These are phyloP conservation scores for Oligophagozyma castellii DNA, from an alignment of 1,139 yeast genomes.

Conservation along the genomic window DNA sequence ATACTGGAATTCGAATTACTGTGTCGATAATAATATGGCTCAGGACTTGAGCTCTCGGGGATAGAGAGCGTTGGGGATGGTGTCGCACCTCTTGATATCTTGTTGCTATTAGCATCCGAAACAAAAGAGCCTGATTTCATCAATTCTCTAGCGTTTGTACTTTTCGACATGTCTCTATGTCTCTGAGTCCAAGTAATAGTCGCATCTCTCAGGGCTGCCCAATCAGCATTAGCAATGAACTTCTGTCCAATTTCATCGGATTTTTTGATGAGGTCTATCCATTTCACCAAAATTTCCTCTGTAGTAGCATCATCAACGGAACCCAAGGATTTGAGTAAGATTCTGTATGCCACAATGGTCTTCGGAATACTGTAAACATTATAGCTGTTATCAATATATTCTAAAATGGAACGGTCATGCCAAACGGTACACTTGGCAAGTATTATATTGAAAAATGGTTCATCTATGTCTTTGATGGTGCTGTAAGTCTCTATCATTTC, in stretches of 20 bases:
- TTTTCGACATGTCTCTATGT: slow-evolving; percentile 7
- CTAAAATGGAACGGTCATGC: slow-evolving; percentile 52
- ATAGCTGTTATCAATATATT: slow-evolving; percentile 51
- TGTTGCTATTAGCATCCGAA: slow-evolving; percentile 5
- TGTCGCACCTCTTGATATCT: slow-evolving; percentile 6
- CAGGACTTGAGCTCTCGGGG: slow-evolving; percentile 3
- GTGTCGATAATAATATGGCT: background rate
- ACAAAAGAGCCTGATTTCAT: too few species aligned
- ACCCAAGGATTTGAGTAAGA: slow-evolving; percentile 64
- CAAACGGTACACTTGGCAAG: slow-evolving; percentile 56
- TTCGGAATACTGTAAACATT: slow-evolving; percentile 43
- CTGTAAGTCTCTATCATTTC: slow-evolving; percentile 45
- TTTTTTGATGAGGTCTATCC: slow-evolving; percentile 44
- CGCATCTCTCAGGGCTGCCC: slow-evolving; percentile 77
- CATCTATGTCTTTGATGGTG: slow-evolving; percentile 46
- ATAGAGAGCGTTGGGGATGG: slow-evolving; percentile 7
- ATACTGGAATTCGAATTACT: slow-evolving; percentile 1
- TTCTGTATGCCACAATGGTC: slow-evolving; percentile 64
- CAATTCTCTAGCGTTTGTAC: slow-evolving; percentile 6
- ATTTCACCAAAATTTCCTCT: slow-evolving; percentile 41
- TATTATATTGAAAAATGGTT: slow-evolving; percentile 67
- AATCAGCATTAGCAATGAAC: slow-evolving; percentile 71
- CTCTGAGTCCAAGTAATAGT: slow-evolving; percentile 36
- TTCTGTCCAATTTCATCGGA: slow-evolving; percentile 42
- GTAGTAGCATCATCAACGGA: slow-evolving; percentile 40